phyloP scores from a whole-genome alignment of 2,329 filamentous ascomycete species.

The Paracorniculantispora psalliotae region DNA sequence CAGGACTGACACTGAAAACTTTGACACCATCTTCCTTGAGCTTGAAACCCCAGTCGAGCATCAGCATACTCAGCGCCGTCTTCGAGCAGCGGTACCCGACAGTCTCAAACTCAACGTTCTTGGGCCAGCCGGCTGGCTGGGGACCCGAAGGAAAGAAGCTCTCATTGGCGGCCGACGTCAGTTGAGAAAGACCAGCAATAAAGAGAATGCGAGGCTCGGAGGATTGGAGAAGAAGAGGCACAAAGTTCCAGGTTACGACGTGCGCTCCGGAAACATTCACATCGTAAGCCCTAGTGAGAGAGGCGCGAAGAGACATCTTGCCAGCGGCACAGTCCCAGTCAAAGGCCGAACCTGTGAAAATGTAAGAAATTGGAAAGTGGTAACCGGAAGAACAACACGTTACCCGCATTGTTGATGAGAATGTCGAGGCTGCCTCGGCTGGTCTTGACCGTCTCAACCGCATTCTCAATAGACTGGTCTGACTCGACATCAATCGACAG shows the following conservation, averaged over 20 bases:
- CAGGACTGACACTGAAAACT: conserved; percentile 34
- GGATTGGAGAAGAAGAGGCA: conserved; percentile 39
- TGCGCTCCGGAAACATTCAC: conserved; percentile 43
- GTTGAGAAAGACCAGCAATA: conserved; percentile 38
- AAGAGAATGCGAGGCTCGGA: conserved; percentile 44
- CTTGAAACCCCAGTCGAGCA: conserved; percentile 38
- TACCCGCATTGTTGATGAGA: conserved; percentile 55
- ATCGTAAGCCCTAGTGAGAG: conserved; percentile 43
- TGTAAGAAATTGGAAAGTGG: not conserved
- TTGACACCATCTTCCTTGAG: conserved; percentile 37
- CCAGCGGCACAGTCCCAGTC: conserved; percentile 29
- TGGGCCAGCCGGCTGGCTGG: conserved; percentile 35
- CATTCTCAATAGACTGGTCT: conserved; percentile 46
- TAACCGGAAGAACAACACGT: too few species aligned
- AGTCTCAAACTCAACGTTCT: conserved; percentile 19
- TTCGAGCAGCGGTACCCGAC: conserved; percentile 36
- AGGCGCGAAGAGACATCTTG: conserved; percentile 30
- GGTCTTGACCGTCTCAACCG: conserved; percentile 37
- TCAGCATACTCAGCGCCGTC: conserved; percentile 44
- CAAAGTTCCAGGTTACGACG: conserved; percentile 30
- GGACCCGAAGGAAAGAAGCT: conserved; percentile 15
- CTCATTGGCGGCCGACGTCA: conserved; percentile 11
- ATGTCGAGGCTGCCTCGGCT: conserved; percentile 43
- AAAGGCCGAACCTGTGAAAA: conserved; percentile 34
- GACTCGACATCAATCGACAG: conserved; percentile 50